phyloP scores from a whole-genome alignment of 2,329 filamentous ascomycete genomes.

The Aspergillus eucalypticola region DNA sequence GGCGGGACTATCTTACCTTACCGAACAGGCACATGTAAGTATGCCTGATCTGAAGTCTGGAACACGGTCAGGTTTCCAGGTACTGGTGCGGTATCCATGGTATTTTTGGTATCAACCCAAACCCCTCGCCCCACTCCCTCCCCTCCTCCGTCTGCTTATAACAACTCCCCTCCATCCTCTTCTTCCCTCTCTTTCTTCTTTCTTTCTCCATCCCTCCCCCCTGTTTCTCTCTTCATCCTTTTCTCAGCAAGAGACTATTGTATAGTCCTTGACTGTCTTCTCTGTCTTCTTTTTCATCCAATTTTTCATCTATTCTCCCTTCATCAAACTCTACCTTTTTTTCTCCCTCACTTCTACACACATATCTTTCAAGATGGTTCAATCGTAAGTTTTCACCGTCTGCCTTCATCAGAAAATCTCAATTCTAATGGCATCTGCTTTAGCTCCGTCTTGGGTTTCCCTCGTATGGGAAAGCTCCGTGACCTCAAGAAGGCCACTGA shows the following conservation, averaged over 20 bases:
- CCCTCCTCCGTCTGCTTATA: slow-evolving; percentile 7
- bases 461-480: slow-evolving; percentile 96
- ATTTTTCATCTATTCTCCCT: slow-evolving; percentile 6
- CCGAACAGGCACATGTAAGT: not conserved
- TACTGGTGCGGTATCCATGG: not conserved
- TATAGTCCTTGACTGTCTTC: slow-evolving; percentile 18
- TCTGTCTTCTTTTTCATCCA: slow-evolving; percentile 6
- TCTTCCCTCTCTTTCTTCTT: slow-evolving; percentile 5
- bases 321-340: slow-evolving; percentile 11
- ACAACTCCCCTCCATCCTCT: slow-evolving; percentile 7
- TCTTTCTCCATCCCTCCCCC: slow-evolving; percentile 27
- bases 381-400: slow-evolving; percentile 51
- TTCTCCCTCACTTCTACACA: slow-evolving; percentile 17
- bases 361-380: slow-evolving; percentile 56
- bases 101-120: not conserved
- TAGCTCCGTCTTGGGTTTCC: slow-evolving; percentile 89
- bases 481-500: slow-evolving; percentile 99
- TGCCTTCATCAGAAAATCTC: not conserved
- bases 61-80: not conserved
- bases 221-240: slow-evolving; percentile 23
- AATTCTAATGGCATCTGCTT: slow-evolving; percentile 11
- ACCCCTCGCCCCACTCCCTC: slow-evolving; percentile 3
- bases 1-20: not conserved
- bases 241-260: slow-evolving; percentile 27
- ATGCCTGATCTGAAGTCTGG: not conserved